Base-by-base conservation (phyloP, 768 basidiomycete species). In the Naganishia kalamii region DNA sequence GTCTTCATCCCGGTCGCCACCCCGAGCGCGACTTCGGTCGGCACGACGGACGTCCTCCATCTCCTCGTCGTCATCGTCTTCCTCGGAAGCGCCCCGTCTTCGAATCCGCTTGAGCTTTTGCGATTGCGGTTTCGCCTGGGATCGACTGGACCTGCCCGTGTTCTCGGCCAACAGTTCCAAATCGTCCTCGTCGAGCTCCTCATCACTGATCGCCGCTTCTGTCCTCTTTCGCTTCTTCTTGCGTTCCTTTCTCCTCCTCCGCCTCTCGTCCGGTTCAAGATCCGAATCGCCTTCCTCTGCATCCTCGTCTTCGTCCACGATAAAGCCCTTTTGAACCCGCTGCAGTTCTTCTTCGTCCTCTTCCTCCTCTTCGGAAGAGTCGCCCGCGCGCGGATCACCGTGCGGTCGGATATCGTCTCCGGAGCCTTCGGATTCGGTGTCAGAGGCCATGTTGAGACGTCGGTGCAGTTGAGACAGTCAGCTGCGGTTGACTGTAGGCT, bases 251-350 rank as follows among this genome's bases (percentile, higher is more conserved):
- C 40, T 83, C 82, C 46, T 84, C 82, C 3, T 84, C 82, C 21
- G 84, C 85, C 15, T 83, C 85, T 33, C 70, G 68, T 62, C 60
- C 60, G 54, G 44, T 19, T 59, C 68, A 19, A 63, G 54, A 35
- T 61, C 68, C 12, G 48, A 69, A 1, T 85, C 85, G 0, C 85
- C 88, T 3, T 88, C 89, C 0, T 91, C 90, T 7, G 91, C 88
- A 0, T 89, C 91, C 65, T 93, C 90, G 10, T 89, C 87, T 63
- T 88, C 89, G 63, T 89, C 89, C 8, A 92, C 92, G 71, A 97
- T 96, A 75, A 97, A 96, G 0, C 90, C 92, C 54, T 92, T 89
- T 57, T 85, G 81, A 63, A 96, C 85, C 63, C 84, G 54, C n/a
- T 30, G 21, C 41, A 11, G 44, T 46, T 64, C 63, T n/a, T 64